Percentiles rank a stretch among this genome's conserved stretches.
These are phyloP conservation scores for Saccharomycopsis hybrid DNA, from an alignment of 1,139 yeast species.

Conservation along the genomic window DNA sequence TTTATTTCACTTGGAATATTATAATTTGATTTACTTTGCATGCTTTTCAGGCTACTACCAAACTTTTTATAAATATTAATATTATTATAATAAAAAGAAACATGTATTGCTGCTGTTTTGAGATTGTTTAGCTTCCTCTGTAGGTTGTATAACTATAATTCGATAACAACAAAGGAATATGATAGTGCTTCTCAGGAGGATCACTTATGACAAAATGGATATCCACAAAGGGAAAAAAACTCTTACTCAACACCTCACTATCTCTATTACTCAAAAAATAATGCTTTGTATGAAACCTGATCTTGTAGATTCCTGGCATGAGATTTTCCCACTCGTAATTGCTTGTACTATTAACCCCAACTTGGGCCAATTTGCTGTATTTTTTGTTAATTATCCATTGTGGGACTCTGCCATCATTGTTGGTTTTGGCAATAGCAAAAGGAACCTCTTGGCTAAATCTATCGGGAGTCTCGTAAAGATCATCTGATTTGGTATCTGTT, in stretches of 20 bases:
- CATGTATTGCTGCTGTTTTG: not conserved
- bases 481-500: slow-evolving; percentile 27
- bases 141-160: slow-evolving; percentile 85
- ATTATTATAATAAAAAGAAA: too few relatives aligned
- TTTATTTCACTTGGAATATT: too few relatives aligned
- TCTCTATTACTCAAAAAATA: slow-evolving; percentile 36
- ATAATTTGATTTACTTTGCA: too few relatives aligned
- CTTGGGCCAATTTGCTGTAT: slow-evolving; percentile 24
- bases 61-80: not conserved
- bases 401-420: slow-evolving; percentile 70
- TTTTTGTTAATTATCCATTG: slow-evolving; percentile 48
- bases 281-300: slow-evolving; percentile 66
- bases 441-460: slow-evolving; percentile 29
- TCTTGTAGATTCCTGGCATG: slow-evolving; percentile 60
- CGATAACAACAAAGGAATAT: slow-evolving; percentile 74
- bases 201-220: slow-evolving; percentile 58
- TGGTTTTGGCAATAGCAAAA: slow-evolving; percentile 62
- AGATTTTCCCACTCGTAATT: slow-evolving; percentile 38
- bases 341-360: slow-evolving; percentile 34
- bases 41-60: not conserved
- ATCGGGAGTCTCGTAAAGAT: slow-evolving; percentile 30
- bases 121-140: slow-evolving; percentile 65
- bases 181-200: slow-evolving; percentile 76
- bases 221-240: slow-evolving; percentile 83
- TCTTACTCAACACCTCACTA: slow-evolving; percentile 23